Base-by-base conservation (phyloP, 768 basidiomycete species). In the Mycena latifolia region DNA sequence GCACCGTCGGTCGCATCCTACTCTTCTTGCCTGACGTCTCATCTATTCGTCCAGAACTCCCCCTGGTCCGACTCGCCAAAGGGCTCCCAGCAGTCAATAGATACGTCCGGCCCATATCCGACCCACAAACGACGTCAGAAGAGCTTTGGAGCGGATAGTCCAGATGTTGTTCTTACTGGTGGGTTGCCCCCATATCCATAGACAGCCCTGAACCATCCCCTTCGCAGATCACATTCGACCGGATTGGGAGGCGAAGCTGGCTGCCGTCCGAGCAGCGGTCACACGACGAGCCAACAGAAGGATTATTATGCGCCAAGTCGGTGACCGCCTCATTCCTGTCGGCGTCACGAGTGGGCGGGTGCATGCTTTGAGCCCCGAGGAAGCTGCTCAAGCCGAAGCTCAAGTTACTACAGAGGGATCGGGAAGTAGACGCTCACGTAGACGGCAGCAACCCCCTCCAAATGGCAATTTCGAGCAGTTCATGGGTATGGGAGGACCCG, bases 251-350 rank as follows among this genome's bases (percentile, higher is more conserved):
- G 88, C 91, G 46, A 98, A 99, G 78, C 80, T 99, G 41, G 95
- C 94, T 51, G 91, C 95, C 39, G 95, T 99, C 47, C 92, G 93
- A 63, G 97, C 98, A 33, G 92, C 94, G n/a, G 96, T 95, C 37
- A 89, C 94, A n/a, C 88, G 98, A 65, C 91, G 96, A 28, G 98
- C 98, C 11, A 96, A 97, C 75, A 85, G 98, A 73, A 87, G 98
- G 48, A 97, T 99, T 76, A 92, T 99, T 60, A 99, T 99, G 96
- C 90, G 98, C 47, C 95, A 98, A 78, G 95, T 99, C 33, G 98
- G 98, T 60, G 98, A 99, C 78, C 89, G 96, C 35, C 91, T 99
- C 58, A 93, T 99, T 65, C 98, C 98, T 31, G 94, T 99, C 25
- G 98, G 98, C 28, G 93, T 98, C 66, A 96, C 96, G 3, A 96